phyloP scores from a whole-genome alignment of 208 protist genomes.

The Crithidia fasciculata region DNA sequence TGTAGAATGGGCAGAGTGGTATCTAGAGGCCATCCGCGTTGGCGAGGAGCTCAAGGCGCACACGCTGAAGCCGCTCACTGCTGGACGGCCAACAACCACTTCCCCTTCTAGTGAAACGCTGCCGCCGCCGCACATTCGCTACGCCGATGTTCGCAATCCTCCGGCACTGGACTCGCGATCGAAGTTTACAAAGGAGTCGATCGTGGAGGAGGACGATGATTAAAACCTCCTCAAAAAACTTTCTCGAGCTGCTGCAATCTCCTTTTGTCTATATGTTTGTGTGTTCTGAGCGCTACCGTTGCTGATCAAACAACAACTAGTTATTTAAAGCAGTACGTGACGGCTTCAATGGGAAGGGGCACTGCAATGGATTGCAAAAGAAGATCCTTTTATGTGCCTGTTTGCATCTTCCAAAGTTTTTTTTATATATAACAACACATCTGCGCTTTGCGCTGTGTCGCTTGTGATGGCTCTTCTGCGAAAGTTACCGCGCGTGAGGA shows the following conservation, averaged over 20 bases:
- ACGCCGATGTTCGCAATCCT: conserved; percentile 74
- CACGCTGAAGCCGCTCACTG: not conserved
- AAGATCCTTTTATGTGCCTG: no score
- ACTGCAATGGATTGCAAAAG: no score
- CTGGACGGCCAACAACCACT: not conserved
- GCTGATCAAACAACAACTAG: not conserved
- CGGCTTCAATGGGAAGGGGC: no score
- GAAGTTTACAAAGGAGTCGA: conserved; percentile 87
- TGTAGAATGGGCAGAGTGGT: conserved; percentile 62
- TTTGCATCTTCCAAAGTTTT: no score
- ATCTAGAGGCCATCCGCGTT: conserved; percentile 42
- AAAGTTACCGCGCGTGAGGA: no score
- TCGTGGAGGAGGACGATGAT: conserved; percentile 91
- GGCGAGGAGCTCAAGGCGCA: conserved; percentile 14
- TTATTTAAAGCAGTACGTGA: no score
- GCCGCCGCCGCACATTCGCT: conserved; percentile 73
- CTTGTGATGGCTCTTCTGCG: no score
- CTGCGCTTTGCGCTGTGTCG: no score
- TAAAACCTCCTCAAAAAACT: not conserved
- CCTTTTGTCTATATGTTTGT: not conserved
- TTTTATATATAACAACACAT: no score
- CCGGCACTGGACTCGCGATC: conserved; percentile 75
- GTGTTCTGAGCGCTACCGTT: not conserved
- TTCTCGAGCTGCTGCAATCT: not conserved
- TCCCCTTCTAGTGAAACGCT: conserved; percentile 12